Evolutionary conservation across 306 rosid genomes (phyloP), one percentile per base, ranked within the genome.

Genomic region (Rubus parviflorus): DNA sequence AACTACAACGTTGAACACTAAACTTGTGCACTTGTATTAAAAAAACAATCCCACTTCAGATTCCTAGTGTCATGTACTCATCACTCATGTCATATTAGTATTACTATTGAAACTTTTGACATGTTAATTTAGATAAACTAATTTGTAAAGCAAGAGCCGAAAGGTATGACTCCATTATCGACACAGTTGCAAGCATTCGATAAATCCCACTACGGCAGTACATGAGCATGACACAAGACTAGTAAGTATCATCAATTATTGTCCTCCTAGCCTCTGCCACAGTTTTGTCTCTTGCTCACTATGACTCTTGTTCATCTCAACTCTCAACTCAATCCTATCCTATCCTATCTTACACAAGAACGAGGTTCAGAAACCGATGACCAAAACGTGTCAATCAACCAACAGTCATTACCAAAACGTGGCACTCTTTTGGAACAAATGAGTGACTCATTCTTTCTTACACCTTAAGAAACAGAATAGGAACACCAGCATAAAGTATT

Each of bases 191-290:
- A 13, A 17, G 19, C n/a, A 30, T 25, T 17, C 16, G 42, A 30
- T 61, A 61, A 61, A 61, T 61, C 67, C 67, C 67, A 30, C 66
- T 25, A 25, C 66, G 38, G 41, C 66, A 60, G 35, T 57, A 57
- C 63, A n/a, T 2, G 37, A 57, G 22, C 37, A 57, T 57, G 16
- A 57, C 63, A 57, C 63, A 22, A 53, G 63, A 23, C 64, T 0
- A 7, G 63, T 57, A 8, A 3, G 11, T 57, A 57, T 13, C 64
- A 11, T 58, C 16, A 58, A 58, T 58, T 58, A 58, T 58, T 58
- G 38, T 22, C 35, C 7, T 20, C 37, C 62, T 19, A 16, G 60
- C 25, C 60, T 3, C 60, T 3, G 17, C 25, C 60, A n/a, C 4
- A n/a, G 10, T 7, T 57, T 57, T 57, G 64, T 10, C 64, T 3